These are phyloP conservation scores for Coemansia sp. DNA, from an alignment of 192 early-diverging fungal species.

Conservation along the genomic window DNA sequence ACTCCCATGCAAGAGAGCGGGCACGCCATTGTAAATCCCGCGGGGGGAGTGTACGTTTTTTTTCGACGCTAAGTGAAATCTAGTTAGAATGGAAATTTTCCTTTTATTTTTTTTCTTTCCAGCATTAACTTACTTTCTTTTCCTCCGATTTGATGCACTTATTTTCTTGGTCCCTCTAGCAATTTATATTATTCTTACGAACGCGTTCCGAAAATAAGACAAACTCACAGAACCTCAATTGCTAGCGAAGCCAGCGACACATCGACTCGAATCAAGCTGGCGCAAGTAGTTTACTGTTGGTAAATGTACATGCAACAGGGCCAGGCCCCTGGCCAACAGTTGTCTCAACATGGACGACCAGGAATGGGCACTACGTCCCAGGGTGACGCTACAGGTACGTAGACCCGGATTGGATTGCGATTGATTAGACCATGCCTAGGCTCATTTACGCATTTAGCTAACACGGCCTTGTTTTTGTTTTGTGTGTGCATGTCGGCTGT, in stretches of 20 bases:
- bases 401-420: background rate
- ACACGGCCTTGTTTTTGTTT: background rate
- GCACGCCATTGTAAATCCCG: background rate
- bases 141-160: background rate
- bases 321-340: slow-evolving; percentile 51
- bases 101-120: background rate
- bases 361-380: slow-evolving; percentile 42
- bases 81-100: no score
- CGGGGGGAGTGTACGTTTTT: background rate
- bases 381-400: slow-evolving; percentile 45
- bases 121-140: background rate
- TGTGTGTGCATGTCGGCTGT: background rate
- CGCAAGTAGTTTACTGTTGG: background rate
- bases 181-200: background rate
- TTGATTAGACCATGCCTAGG: background rate
- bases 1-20: no score
- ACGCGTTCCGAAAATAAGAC: background rate
- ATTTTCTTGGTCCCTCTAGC: background rate
- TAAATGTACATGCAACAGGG: slow-evolving; percentile 54
- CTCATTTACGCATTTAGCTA: background rate
- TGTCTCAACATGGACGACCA: slow-evolving; percentile 37
- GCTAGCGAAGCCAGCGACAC: background rate
- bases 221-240: background rate
- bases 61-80: background rate
- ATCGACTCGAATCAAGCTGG: slow-evolving; percentile 3